Evolutionary conservation across 106 monocot genomes (phyloP).

Genomic region (Dioscorea dumetorum): DNA sequence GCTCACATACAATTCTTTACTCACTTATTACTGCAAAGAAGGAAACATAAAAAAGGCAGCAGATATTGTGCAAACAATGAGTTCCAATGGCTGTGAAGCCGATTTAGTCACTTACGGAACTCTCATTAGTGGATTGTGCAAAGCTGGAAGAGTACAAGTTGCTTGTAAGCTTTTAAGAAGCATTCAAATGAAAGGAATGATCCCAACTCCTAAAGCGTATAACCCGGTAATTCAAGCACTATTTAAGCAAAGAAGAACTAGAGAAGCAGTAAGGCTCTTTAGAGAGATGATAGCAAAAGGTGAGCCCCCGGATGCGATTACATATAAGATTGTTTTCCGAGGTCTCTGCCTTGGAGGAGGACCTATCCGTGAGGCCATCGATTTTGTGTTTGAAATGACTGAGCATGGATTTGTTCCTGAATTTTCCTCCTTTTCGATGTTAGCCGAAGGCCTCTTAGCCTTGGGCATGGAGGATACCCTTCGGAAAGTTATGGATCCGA

Average conservation of each 20-base stretch:
- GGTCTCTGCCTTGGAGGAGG: constrained; percentile 77
- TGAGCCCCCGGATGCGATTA: constrained; percentile 62
- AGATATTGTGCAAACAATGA: constrained; percentile 89
- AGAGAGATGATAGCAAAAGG: constrained; percentile 80
- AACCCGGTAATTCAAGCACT: constrained; percentile 87
- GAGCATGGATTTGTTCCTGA: constrained; percentile 75
- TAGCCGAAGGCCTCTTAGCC: constrained; percentile 73
- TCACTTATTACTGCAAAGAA: constrained; percentile 57
- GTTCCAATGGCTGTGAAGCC: constrained; percentile 74
- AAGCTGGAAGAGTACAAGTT: constrained; percentile 45
- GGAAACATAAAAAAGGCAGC: constrained; percentile 56
- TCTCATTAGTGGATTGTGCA: constrained; percentile 52
- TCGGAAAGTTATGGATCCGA: constrained; percentile 32
- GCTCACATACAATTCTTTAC: constrained; percentile 59
- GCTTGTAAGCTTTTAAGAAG: constrained; percentile 57
- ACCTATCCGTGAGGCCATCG: constrained; percentile 77
- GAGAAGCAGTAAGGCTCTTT: constrained; percentile 71
- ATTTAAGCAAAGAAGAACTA: constrained; percentile 68
- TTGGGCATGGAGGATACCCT: constrained; percentile 83
- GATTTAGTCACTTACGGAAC: constrained; percentile 63
- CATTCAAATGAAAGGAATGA: constrained; percentile 82
- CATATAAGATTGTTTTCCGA: constrained; percentile 80
- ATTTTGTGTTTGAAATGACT: constrained; percentile 73
- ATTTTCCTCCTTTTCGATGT: constrained; percentile 56
- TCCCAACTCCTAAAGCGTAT: constrained; percentile 70